phyloP scores from a whole-genome alignment of 768 basidiomycete species.

The Leccinum ochraceum region DNA sequence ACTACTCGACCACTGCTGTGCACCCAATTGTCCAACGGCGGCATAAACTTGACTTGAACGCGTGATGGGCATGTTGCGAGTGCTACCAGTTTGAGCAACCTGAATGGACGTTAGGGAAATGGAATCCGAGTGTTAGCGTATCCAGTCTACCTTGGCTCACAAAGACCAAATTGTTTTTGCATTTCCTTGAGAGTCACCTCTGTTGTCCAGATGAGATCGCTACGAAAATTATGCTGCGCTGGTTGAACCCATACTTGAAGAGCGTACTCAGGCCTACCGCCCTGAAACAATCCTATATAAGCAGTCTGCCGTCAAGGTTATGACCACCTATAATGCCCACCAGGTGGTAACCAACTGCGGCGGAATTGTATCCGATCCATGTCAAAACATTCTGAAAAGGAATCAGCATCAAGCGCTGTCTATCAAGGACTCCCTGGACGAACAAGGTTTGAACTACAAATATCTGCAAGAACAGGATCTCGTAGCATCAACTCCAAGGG shows the following conservation, averaged over 20 bases:
- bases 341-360: conserved; percentile 25
- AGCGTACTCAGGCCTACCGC: conserved; percentile 38
- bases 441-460: conserved; percentile 28
- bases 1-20: conserved; percentile 49
- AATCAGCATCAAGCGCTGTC: neutral
- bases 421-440: neutral
- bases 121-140: neutral
- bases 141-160: conserved; percentile 40
- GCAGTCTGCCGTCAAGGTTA: neutral
- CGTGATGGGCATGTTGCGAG: conserved; percentile 37
- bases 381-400: conserved; percentile 11
- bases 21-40: conserved; percentile 48
- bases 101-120: conserved; percentile 13
- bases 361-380: conserved; percentile 27
- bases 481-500: conserved; percentile 40
- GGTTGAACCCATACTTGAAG: conserved; percentile 28
- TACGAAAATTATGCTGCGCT: conserved; percentile 29
- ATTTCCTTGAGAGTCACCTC: conserved; percentile 36
- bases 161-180: conserved; percentile 27
- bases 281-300: conserved; percentile 30
- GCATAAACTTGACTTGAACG: conserved; percentile 40
- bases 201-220: conserved; percentile 36
- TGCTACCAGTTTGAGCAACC: conserved; percentile 40
- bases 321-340: conserved; percentile 12
- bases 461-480: conserved; percentile 40